phyloP scores from a whole-genome alignment of 2,329 filamentous ascomycete species.

The Aspergillus sp. region DNA sequence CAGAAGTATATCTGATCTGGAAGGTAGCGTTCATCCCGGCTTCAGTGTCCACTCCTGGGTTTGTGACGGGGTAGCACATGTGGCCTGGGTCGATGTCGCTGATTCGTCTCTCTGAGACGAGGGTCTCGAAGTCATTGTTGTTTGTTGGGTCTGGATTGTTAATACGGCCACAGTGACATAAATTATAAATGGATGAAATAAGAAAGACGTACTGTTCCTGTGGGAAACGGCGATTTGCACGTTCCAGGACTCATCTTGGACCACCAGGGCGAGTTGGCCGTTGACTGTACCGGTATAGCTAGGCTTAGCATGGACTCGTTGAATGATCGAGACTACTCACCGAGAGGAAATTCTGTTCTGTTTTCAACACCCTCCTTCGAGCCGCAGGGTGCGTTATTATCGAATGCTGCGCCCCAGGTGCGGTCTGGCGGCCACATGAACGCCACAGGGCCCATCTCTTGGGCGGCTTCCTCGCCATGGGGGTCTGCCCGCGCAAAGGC shows the following conservation, averaged over 20 bases:
- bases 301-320: neutral
- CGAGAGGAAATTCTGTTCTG: conserved; percentile 58
- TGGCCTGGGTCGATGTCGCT: conserved; percentile 45
- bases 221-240: conserved; percentile 57
- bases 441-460: conserved; percentile 56
- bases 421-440: conserved; percentile 63
- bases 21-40: conserved; percentile 48
- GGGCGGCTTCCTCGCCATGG: conserved; percentile 17
- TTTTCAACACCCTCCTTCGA: conserved; percentile 50
- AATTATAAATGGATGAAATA: no score
- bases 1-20: conserved; percentile 46
- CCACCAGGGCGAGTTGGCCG: conserved; percentile 56
- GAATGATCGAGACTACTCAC: conserved; percentile 32
- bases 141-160: conserved; percentile 36
- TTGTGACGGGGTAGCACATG: conserved; percentile 46
- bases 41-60: conserved; percentile 31
- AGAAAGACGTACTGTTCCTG: conserved; percentile 43
- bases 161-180: neutral
- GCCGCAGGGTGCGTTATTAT: conserved; percentile 61
- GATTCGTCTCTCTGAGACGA: conserved; percentile 33
- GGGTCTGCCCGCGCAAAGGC: neutral
- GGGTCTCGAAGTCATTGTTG: conserved; percentile 42
- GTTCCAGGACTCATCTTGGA: conserved; percentile 58
- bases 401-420: conserved; percentile 54
- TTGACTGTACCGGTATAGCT: conserved; percentile 52